These are phyloP conservation scores for Knoxdaviesia capensis DNA, from an alignment of 2,329 filamentous ascomycete genomes.

Conservation along the genomic window DNA sequence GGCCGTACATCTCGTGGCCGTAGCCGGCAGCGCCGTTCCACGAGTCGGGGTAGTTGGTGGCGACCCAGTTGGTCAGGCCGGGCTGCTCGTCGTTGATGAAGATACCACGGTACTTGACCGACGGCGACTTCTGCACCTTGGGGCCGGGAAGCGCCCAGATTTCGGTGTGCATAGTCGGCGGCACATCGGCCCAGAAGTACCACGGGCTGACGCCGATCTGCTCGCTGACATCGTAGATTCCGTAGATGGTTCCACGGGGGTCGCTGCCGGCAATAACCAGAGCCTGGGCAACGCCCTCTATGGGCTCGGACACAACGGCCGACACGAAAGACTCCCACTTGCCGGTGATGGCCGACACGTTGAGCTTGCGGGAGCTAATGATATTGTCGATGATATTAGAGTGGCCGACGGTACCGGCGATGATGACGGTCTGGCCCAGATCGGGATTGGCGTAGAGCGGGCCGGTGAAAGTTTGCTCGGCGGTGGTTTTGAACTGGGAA, in stretches of 20 bases:
- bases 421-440: conserved; percentile 33
- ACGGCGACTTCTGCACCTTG: conserved; percentile 37
- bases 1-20: conserved; percentile 44
- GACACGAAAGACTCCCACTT: conserved; percentile 52
- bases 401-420: conserved; percentile 43
- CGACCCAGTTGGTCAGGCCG: conserved; percentile 44
- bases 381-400: conserved; percentile 41
- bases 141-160: conserved; percentile 33
- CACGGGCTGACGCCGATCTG: conserved; percentile 55
- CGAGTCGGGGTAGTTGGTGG: conserved; percentile 13
- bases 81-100: conserved; percentile 56
- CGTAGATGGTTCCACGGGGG: conserved; percentile 44
- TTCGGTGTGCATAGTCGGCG: conserved; percentile 24
- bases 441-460: conserved; percentile 21
- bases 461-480: conserved; percentile 12
- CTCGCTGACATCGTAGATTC: conserved; percentile 50
- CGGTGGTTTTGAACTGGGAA: conserved; percentile 7
- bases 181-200: conserved; percentile 49
- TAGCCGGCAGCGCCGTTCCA: conserved; percentile 24
- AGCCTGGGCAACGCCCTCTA: conserved; percentile 33
- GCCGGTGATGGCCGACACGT: conserved; percentile 34
- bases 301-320: conserved; percentile 33
- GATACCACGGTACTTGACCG: conserved; percentile 47
- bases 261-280: conserved; percentile 51
- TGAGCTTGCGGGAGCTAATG: conserved; percentile 21